Conservation (phyloP, 257 asterid species). For the Gardenia jasminoides region DNA sequence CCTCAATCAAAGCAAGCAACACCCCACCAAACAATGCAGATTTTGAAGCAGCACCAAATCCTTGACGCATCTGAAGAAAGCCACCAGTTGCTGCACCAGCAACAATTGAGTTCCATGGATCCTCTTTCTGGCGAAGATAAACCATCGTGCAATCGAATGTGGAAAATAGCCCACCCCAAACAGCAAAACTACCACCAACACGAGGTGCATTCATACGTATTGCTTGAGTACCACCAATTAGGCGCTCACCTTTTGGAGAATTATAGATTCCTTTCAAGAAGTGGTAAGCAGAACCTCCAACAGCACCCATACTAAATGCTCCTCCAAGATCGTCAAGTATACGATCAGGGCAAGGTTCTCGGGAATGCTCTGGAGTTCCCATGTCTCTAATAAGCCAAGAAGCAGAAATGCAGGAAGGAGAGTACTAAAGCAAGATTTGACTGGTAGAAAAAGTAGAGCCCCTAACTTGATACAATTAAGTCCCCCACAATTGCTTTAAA, state of each 20-base stretch:
- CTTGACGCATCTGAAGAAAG: constrained; percentile 81
- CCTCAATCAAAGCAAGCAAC: constrained; percentile 81
- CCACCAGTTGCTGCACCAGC: constrained; percentile 99
- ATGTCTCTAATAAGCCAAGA: constrained; percentile 25
- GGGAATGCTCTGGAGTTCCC: constrained; percentile 87
- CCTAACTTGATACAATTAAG: background rate
- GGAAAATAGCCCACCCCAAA: constrained; percentile 95
- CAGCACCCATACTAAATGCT: constrained; percentile 90
- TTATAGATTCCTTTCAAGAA: constrained; percentile 72
- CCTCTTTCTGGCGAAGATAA: constrained; percentile 78
- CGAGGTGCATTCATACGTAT: constrained; percentile 97
- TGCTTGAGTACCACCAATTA: constrained; percentile 75
- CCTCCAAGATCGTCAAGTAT: constrained; percentile 86
- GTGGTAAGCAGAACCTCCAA: constrained; percentile 83
- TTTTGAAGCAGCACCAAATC: constrained; percentile 64
- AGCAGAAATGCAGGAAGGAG: background rate
- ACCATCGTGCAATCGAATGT: constrained; percentile 91
- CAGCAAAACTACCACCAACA: constrained; percentile 95
- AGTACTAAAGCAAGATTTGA: background rate
- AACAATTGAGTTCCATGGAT: constrained; percentile 86
- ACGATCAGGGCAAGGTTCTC: constrained; percentile 97
- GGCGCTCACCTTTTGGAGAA: constrained; percentile 87
- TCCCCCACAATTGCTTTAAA: background rate
- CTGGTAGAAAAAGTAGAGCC: background rate
- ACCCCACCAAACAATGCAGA: constrained; percentile 79